phyloP scores from a whole-genome alignment of 2,329 filamentous ascomycete species.

The Cadophora sp. region DNA sequence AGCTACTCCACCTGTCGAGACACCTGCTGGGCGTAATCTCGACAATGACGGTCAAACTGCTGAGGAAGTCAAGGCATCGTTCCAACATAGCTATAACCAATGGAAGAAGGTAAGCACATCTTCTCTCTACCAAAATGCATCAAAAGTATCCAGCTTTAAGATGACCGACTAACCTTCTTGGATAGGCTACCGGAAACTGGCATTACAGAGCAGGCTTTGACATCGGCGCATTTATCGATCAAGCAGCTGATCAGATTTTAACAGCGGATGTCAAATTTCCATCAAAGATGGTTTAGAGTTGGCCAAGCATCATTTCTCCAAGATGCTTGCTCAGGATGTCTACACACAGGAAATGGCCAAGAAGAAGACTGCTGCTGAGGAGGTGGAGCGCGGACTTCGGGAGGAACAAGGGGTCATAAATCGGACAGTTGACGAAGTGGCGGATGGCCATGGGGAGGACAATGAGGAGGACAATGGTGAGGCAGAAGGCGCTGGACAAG shows the following conservation, averaged over 20 bases:
- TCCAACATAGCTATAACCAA: background rate
- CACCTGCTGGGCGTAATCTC: background rate
- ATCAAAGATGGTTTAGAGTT: background rate
- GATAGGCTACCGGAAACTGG: background rate
- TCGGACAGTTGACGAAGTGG: background rate
- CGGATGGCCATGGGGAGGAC: background rate
- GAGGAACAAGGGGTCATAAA: background rate
- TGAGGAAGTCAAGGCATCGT: background rate
- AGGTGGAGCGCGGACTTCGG: background rate
- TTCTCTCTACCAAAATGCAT: background rate
- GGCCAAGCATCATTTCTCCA: background rate
- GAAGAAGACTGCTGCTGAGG: background rate
- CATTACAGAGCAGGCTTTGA: background rate
- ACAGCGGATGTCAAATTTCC: background rate
- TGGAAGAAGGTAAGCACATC: background rate
- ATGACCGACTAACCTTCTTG: background rate
- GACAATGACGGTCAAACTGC: background rate
- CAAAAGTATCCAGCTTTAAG: background rate
- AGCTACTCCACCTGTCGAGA: too few species aligned
- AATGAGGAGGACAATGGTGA: background rate
- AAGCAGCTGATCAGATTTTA: background rate
- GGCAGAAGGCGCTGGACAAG: too few species aligned
- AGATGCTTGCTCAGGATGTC: background rate
- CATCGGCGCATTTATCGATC: background rate
- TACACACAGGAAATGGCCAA: background rate